Evolutionary conservation across 495 filamentous ascomycete species (phyloP), one percentile per base, ranked within the genome.

Genomic region (Bacidia rubella): DNA sequence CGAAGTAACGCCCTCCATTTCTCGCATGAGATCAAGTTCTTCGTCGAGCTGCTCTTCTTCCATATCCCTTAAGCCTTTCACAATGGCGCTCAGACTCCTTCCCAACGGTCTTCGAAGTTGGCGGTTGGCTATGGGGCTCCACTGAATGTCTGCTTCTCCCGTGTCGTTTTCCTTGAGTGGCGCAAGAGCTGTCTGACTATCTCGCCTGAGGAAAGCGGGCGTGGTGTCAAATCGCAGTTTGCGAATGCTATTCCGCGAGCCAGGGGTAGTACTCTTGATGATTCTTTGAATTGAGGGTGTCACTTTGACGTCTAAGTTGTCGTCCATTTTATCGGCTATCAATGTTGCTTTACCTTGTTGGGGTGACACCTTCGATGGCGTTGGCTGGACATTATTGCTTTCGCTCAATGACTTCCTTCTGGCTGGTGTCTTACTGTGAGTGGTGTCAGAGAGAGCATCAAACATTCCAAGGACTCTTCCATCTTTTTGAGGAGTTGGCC

Each of bases 391-490:
- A 11, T 53, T 51, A 11, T 22, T 19, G 7, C 21, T 21, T 20
- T 19, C 4, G 1, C 2, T 23, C 11, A 55, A 32, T 2, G 42
- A n/a, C 24, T 32, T 24, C 22, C 26, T 59, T 48, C 68, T 71
- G 9, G 66, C 73, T 0, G 69, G 74, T 17, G 70, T 75, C n/a
- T 10, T 52, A 41, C 5, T 35, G 3, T 49, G 22, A 9, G 54
- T 39, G 3, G 11, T 44, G 29, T 42, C 40, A 21, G 77, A 76
- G 4, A 95, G 73, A 24, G 89, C 72, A 63, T 98, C 92, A 60
- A 97, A 98, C n/a, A 98, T 66, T 2, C 92, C 90, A 0, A 98
- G 70, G 1, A 92, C 78, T 38, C 77, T 79, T 11, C 92, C 92
- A 65, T 95, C 86, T 54, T 83, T 84, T 58, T 96, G 90, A 1